Evolutionary conservation across 1,284 basidiomycete species (phyloP).

Genomic region (Peniophora sp.): DNA sequence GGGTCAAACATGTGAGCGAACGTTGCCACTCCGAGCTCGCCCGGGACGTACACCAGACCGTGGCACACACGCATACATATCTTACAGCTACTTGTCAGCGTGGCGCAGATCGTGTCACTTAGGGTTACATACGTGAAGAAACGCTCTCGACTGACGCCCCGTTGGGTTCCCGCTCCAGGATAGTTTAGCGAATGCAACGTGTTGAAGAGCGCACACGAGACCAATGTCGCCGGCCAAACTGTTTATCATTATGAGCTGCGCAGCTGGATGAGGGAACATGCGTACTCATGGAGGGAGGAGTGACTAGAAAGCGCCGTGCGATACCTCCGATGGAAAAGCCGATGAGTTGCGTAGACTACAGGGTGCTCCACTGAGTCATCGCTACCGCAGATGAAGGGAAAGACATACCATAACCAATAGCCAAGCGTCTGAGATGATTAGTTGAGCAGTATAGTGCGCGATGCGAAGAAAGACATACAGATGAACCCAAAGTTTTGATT

Average conservation of each 20-base stretch:
- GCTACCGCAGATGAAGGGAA: conserved; percentile 35
- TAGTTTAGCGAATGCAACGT: conserved; percentile 49
- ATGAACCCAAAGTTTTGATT: conserved; percentile 32
- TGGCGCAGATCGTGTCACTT: conserved; percentile 36
- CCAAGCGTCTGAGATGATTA: conserved; percentile 31
- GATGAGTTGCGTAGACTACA: conserved; percentile 48
- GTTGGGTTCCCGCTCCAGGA: conserved; percentile 31
- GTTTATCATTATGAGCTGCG: not conserved
- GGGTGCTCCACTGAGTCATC: conserved; percentile 2
- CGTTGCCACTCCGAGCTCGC: not conserved
- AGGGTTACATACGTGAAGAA: conserved; percentile 42
- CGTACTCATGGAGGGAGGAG: conserved; percentile 70
- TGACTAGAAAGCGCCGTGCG: conserved; percentile 58
- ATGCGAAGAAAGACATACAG: conserved; percentile 9
- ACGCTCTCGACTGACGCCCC: conserved; percentile 37
- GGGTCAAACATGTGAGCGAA: not conserved
- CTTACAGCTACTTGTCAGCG: too few species aligned
- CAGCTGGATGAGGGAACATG: conserved; percentile 1
- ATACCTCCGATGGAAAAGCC: conserved; percentile 64
- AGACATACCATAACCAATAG: conserved; percentile 44
- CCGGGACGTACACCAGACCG: conserved; percentile 27
- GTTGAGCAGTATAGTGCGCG: not conserved
- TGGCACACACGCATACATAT: conserved; percentile 30
- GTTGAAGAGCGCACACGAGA: conserved; percentile 51
- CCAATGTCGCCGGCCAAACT: conserved; percentile 71